Evolutionary conservation across 2,329 filamentous ascomycete species (phyloP).

Genomic region (Nigrospora osmanthi): DNA sequence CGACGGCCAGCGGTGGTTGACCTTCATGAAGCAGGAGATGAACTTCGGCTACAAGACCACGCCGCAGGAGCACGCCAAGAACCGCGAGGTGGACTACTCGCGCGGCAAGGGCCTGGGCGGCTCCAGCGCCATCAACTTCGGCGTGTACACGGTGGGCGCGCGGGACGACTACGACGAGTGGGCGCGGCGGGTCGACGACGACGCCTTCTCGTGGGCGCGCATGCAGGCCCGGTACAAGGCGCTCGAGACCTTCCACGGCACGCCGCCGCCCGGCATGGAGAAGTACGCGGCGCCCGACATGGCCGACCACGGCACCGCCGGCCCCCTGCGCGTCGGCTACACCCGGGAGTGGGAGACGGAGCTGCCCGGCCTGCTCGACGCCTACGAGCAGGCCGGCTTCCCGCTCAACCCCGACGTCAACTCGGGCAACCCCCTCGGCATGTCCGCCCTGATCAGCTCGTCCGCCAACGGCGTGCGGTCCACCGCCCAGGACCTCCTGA

Average conservation of each 20-base stretch:
- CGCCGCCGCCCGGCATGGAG: slow-evolving; percentile 26
- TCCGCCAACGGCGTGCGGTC: slow-evolving; percentile 37
- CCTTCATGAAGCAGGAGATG: slow-evolving; percentile 37
- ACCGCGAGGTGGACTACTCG: slow-evolving; percentile 37
- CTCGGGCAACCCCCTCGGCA: slow-evolving; percentile 49
- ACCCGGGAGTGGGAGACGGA: slow-evolving; percentile 40
- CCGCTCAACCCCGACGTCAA: slow-evolving; percentile 47
- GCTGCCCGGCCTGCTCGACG: slow-evolving; percentile 33
- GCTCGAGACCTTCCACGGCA: slow-evolving; percentile 44
- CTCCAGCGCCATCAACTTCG: slow-evolving; percentile 45
- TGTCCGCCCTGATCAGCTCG: slow-evolving; percentile 41
- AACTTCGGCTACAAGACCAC: slow-evolving; percentile 46
- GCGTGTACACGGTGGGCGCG: slow-evolving; percentile 45
- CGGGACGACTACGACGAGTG: slow-evolving; percentile 55
- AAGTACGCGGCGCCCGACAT: slow-evolving; percentile 39
- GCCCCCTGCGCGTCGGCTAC: slow-evolving; percentile 40
- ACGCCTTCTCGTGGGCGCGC: slow-evolving; percentile 45
- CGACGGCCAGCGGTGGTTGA: slow-evolving; percentile 47
- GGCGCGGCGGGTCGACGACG: slow-evolving; percentile 47
- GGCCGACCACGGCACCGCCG: slow-evolving; percentile 39
- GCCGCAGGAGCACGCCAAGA: slow-evolving; percentile 33
- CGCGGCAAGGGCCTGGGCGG: slow-evolving; percentile 45
- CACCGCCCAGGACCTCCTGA: slow-evolving; percentile 43
- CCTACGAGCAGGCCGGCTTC: slow-evolving; percentile 39
- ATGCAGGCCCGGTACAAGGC: slow-evolving; percentile 41